Evolutionary conservation across 345 rosid genomes (phyloP).

Genomic region (Salix udensis): DNA sequence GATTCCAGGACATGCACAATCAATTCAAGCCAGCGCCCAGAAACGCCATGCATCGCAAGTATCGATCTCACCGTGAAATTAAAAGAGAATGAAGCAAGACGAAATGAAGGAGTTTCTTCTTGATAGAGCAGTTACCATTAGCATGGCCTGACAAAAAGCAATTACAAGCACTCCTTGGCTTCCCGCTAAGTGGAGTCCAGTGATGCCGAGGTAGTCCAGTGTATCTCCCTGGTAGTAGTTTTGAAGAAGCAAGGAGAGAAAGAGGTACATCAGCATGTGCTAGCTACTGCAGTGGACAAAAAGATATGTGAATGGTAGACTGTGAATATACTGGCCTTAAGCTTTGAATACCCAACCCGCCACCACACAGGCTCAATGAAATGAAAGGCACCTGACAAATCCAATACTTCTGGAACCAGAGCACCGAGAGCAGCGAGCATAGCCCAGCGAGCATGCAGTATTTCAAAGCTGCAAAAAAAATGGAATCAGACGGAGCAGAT

Average conservation of each 20-base stretch:
- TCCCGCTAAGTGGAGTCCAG: constrained; percentile 91
- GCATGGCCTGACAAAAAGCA: constrained; percentile 82
- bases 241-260: background rate
- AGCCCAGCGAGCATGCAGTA: constrained; percentile 97
- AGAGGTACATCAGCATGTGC: background rate
- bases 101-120: background rate
- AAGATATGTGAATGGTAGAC: background rate
- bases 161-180: constrained; percentile 86
- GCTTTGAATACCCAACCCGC: constrained; percentile 91
- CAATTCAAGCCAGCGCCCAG: background rate
- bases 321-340: constrained; percentile 43
- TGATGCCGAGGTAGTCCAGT: constrained; percentile 86
- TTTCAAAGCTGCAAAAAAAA: constrained; percentile 66
- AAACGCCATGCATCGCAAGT: background rate
- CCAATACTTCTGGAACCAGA: constrained; percentile 75
- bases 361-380: constrained; percentile 93
- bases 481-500: background rate
- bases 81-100: background rate
- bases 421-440: constrained; percentile 95
- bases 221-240: constrained; percentile 68
- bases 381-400: constrained; percentile 62
- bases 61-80: background rate
- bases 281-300: background rate
- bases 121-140: constrained; percentile 53
- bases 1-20: background rate